phyloP scores from a whole-genome alignment of 73 alveolate species.

The Paramecium bursaria region DNA sequence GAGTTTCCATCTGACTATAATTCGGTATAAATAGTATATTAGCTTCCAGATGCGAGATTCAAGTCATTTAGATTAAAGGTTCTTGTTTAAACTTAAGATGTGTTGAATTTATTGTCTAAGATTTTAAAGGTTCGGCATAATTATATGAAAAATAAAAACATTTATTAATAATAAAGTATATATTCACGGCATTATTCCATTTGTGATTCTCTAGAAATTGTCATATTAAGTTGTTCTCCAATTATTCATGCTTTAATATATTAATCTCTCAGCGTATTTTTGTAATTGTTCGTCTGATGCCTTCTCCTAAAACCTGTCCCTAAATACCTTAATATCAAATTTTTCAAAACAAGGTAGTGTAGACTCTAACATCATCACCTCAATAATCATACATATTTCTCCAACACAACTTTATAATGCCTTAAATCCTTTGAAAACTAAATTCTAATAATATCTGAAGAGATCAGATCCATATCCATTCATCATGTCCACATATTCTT shows the following conservation, averaged over 20 bases:
- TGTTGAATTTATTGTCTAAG: too few species aligned
- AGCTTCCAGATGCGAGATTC: too few species aligned
- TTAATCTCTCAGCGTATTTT: conserved; percentile 60
- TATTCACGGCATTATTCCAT: conserved; percentile 71
- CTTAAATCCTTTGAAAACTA: conserved; percentile 58
- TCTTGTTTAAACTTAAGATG: too few species aligned
- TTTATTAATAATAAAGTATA: too few species aligned
- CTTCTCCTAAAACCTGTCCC: conserved; percentile 65
- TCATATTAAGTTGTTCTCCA: conserved; percentile 73
- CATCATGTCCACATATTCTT: conserved; percentile 69
- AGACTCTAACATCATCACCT: conserved; percentile 61
- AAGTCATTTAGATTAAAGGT: too few species aligned
- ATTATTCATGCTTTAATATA: conserved; percentile 64
- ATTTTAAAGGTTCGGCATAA: too few species aligned
- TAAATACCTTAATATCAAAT: conserved; percentile 61
- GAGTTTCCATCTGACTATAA: too few species aligned
- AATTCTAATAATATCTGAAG: conserved; percentile 40
- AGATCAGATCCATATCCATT: conserved; percentile 65
- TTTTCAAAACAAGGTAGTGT: conserved; percentile 65
- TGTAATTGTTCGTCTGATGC: conserved; percentile 36
- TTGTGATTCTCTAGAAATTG: conserved; percentile 69
- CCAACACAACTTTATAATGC: conserved; percentile 47
- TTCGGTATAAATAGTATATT: too few species aligned
- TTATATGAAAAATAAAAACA: too few species aligned
- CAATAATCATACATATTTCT: conserved; percentile 52